Evolutionary conservation across 805 yeast genomes (phyloP), one percentile per base, ranked within the genome.

Genomic region (Metahyphopichia silvanorum): DNA sequence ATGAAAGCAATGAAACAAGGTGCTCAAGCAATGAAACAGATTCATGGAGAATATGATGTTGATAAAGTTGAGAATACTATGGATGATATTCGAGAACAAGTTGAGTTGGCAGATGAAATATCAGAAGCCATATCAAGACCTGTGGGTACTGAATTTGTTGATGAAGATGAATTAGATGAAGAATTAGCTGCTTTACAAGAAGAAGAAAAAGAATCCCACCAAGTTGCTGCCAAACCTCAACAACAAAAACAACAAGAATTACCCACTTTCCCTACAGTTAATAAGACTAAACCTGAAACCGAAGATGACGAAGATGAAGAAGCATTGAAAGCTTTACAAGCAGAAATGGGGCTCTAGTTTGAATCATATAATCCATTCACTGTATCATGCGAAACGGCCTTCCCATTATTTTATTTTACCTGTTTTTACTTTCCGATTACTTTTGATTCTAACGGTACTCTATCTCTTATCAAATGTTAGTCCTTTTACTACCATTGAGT

Each of bases 1-100:
- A 86, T 93, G 96, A 87, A 87, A 74, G 96, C 95, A 33, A 93
- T 93, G 98, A 84, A 91, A 62, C 95, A 87, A 59, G 98, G 98
- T 39, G 95, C 98, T 4, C 75, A 76, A 55, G 98, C 98, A 25
- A 87, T 93, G 96, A 88, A 89, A 57, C 84, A 83, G 52, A 91
- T 93, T 52, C 98, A 93, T 60, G 89, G 88, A 43, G 95, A 88
- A 52, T 79, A 93, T 69, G 82, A 93, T 56, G 87, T 93, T 39
- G 98, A 93, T 61, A 89, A 88, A 68, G 97, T 93, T 26, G 98
- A 93, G 57, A 84, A 82, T 48, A 91, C 97, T 6, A 91, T 93
- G 98, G 98, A 93, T 59, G 96, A 91, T 41, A 87, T 94, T 42
- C 78, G 98, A 47, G 98, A 93, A 57, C 98, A 93, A 63, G 94